Percentiles rank a stretch among this genome's conserved stretches.
Evolutionary conservation across 2,329 filamentous ascomycete species (phyloP).

Genomic region (Fusarium sterilihyphosum): DNA sequence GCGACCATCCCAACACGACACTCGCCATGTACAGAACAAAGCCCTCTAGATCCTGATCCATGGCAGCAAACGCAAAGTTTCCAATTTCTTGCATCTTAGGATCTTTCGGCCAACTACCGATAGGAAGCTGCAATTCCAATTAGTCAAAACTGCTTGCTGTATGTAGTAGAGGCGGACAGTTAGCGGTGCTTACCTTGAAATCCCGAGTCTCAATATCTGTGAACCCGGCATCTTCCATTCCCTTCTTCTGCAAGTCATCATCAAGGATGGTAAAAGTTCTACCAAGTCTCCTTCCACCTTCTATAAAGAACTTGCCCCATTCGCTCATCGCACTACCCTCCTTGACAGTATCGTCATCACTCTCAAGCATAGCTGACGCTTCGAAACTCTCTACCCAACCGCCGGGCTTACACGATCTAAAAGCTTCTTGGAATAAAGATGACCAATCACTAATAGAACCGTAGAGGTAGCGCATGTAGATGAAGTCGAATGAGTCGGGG

Average conservation of each 20-base stretch:
- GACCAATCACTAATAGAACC: constrained; percentile 4
- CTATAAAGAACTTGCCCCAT: neutral
- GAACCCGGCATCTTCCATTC: constrained; percentile 2
- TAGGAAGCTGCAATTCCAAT: neutral
- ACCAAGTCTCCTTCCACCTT: neutral
- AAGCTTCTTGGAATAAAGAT: neutral
- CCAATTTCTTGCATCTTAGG: neutral
- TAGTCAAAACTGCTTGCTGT: too few relatives aligned
- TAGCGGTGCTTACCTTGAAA: neutral
- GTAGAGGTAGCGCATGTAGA: constrained; percentile 8
- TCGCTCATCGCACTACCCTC: constrained; percentile 1
- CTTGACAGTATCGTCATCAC: neutral
- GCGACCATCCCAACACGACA: constrained; percentile 14
- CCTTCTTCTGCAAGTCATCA: neutral
- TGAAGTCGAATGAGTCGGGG: neutral
- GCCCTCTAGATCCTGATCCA: neutral
- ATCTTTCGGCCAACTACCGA: constrained; percentile 1
- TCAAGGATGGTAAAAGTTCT: neutral
- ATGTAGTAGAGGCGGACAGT: rapidly evolving
- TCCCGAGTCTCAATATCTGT: neutral
- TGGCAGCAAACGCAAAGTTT: neutral
- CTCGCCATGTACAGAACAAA: constrained; percentile 6
- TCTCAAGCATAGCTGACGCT: neutral
- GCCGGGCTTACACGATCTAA: neutral
- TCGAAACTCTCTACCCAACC: constrained; percentile 7